Evolutionary conservation across 73 alveolate genomes (phyloP).

Genomic region (Blepharisma stoltei): DNA sequence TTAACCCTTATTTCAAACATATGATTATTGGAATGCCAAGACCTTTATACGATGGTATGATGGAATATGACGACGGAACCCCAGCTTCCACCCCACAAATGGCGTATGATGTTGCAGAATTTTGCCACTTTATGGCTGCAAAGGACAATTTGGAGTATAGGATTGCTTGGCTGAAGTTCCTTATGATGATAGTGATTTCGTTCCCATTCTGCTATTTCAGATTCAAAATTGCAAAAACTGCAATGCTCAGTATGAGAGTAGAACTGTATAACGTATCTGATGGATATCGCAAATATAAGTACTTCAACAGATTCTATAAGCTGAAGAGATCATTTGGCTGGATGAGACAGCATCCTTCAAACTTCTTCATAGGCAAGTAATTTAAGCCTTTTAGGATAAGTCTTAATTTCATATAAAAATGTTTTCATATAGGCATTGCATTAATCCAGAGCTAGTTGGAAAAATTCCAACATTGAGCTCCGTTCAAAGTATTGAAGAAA

Average conservation of each 20-base stretch:
- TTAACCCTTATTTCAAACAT: conserved; percentile 93
- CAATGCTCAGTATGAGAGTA: conserved; percentile 28
- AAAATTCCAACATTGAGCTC: too few relatives aligned
- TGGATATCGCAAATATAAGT: conserved; percentile 28
- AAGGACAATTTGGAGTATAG: conserved; percentile 37
- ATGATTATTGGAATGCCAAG: conserved; percentile 94
- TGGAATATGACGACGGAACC: conserved; percentile 90
- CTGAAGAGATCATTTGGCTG: conserved; percentile 18
- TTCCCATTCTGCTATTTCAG: conserved; percentile 22
- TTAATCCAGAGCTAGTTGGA: too few relatives aligned
- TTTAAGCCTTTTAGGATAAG: too few relatives aligned
- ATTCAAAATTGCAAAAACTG: conserved; percentile 14
- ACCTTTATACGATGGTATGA: conserved; percentile 87
- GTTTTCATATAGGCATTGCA: too few relatives aligned
- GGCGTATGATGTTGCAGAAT: conserved; percentile 95
- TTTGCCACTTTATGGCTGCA: conserved; percentile 70
- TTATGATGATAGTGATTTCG: background rate
- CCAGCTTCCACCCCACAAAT: conserved; percentile 93
- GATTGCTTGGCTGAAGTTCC: conserved; percentile 32
- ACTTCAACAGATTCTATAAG: conserved; percentile 32
- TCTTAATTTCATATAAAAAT: too few relatives aligned
- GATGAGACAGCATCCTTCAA: conserved; percentile 24
- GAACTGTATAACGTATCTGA: conserved; percentile 31
- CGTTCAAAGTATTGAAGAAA: too few relatives aligned
- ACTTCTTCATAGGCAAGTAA: conserved; percentile 26